Base-by-base conservation (phyloP, 192 early-diverging fungal genomes). In the Diversispora eburnea region DNA sequence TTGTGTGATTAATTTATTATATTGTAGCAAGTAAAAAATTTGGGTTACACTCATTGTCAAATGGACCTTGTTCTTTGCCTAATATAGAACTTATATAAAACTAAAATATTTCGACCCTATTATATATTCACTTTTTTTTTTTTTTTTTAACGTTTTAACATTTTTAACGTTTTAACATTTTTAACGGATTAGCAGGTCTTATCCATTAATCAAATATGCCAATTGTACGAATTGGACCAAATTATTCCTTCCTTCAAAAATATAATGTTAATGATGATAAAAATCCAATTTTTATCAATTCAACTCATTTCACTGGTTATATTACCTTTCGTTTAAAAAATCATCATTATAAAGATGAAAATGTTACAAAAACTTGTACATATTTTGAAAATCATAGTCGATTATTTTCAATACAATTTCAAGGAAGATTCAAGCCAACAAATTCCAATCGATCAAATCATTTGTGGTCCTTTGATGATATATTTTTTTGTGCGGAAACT, bases 401-500 rank as follows among this genome's bases (percentile, higher is more conserved):
- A 49, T 49, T 78, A 41, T 81, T 81, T 60, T 81, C 80, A 25
- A 67, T 81, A 39, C 80, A 81, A 59, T 76, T 75, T 74, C 80
- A 81, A 75, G 79, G 80, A 43, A 75, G 80, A 20, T 81, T 81
- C 66, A 81, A 76, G 42, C 55, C 80, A 33, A 78, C 80, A 51
- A 81, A 81, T 61, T 9, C 49, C 6, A 5, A 42, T 12, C 58
- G 65, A 41, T 42, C 48, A 12, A 75, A 81, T 42, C 10, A 59
- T 20, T 54, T 76, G 3, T 81, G 80, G 80, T 74, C 67, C 12
- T 77, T 58, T 73, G 72, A 81, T 42, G 80, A 81, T 42, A 39
- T 81, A 10, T 19, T 81, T 6, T 78, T 81, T 67, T 71, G 70
- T 0, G 80, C 80, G 8, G 80, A 81, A 65, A 78, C 77, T 3